Evolutionary conservation across 192 early-diverging fungal genomes (phyloP), one percentile per base, ranked within the genome.

Genomic region (Coemansia sp.): DNA sequence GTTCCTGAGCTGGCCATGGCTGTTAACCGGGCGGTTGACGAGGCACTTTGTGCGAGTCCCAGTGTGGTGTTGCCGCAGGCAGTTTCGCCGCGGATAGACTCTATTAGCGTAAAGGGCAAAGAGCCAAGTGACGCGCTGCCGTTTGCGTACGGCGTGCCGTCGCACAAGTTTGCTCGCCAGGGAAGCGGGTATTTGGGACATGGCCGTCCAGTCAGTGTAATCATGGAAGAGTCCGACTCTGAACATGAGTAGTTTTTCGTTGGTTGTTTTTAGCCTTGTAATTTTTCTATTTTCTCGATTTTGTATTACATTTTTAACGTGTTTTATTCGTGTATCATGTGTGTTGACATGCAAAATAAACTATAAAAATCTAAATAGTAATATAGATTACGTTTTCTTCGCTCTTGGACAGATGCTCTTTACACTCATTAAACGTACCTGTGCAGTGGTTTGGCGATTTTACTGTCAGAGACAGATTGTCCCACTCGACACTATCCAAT

Each of bases 1-100:
- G 75, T 69, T 22, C 50, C 66, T 13, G 75, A 78, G 56, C 75
- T 78, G 19, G 75, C 75, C 11, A 60, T 69, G 38, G 69, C 75
- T 26, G 75, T 78, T 1, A 66, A 66, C 20, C 54, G 63, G 13
- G 61, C 69, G 2, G 64, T 65, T n/a, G 69, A 78, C 51, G 60
- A 69, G 27, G 48, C 62, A 3, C 50, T 74, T 12, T 38, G 35
- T 29, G 13, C 18, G 47, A 62, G 29, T 13, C 29, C 41, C 57
- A 23, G 48, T 49, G n/a, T 20, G 32, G 32, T 49, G 48, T 49
- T 19, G 48, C 48, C 48, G 7, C 8, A 19, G 6, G 19, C 20
- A 2, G 8, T 20, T 16, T 60, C 29, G 3, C 41, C 45, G 26
- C 59, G 43, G 11, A 13, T n/a, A 11, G 59, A 60, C 7, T 8